phyloP scores from a whole-genome alignment of 2,329 filamentous ascomycete genomes.

The Fusarium nanum region DNA sequence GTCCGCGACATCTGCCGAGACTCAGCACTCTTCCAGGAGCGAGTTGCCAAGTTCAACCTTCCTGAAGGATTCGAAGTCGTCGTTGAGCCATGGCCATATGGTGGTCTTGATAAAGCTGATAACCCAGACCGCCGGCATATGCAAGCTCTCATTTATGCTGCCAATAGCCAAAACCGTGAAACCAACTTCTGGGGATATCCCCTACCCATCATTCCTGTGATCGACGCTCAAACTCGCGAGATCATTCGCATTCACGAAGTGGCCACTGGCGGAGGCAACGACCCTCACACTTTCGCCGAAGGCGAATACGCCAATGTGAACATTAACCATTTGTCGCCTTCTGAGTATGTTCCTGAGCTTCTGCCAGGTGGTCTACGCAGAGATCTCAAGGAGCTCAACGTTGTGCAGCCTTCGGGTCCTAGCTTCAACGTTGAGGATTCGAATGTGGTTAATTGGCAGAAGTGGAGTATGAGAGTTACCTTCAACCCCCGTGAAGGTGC shows the following conservation, averaged over 20 bases:
- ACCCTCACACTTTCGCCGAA: constrained; percentile 36
- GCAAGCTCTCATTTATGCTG: constrained; percentile 51
- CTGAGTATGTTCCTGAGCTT: constrained; percentile 58
- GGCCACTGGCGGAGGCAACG: constrained; percentile 49
- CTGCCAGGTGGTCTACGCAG: constrained; percentile 56
- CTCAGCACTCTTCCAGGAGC: constrained; percentile 49
- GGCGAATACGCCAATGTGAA: constrained; percentile 42
- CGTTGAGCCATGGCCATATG: constrained; percentile 52
- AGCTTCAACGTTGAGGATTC: constrained; percentile 57
- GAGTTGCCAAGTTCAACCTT: constrained; percentile 46
- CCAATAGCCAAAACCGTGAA: constrained; percentile 53
- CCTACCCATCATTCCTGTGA: constrained; percentile 60
- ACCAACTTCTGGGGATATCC: constrained; percentile 69
- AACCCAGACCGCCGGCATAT: constrained; percentile 44
- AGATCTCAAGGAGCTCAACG: constrained; percentile 70
- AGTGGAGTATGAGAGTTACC: constrained; percentile 75
- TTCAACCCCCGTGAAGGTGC: constrained; percentile 78
- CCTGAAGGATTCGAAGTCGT: constrained; percentile 48
- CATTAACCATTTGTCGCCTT: constrained; percentile 44
- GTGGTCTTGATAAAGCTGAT: constrained; percentile 48
- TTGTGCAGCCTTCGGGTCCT: constrained; percentile 53
- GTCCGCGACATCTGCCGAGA: constrained; percentile 46
- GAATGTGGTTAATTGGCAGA: constrained; percentile 66
- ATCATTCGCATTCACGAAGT: constrained; percentile 51
- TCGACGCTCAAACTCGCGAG: constrained; percentile 48